Conservation (phyloP, 805 yeast genomes). For the Saccharomycopsis fodiens region DNA sequence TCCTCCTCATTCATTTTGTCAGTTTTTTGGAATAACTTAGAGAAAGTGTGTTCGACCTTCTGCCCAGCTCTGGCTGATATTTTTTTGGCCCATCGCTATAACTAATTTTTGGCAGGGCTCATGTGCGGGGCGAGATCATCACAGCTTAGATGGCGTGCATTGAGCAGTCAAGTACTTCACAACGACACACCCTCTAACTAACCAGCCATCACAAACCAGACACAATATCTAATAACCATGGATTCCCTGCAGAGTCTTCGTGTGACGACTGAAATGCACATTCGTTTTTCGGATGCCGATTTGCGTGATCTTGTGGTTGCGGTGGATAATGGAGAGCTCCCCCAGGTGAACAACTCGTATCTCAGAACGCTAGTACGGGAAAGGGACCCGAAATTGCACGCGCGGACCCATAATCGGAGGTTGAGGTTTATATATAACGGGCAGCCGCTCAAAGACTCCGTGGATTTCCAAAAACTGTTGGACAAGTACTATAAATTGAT, state of each 20-base stretch:
- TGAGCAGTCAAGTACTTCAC: too few species aligned
- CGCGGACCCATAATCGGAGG: constrained; percentile 36
- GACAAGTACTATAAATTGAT: constrained; percentile 34
- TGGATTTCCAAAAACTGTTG: constrained; percentile 47
- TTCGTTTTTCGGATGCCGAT: constrained; percentile 40
- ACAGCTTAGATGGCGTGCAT: too few species aligned
- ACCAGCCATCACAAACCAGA: too few species aligned
- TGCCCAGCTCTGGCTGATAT: too few species aligned
- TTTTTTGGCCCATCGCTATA: too few species aligned
- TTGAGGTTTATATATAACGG: constrained; percentile 66
- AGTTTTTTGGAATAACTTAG: too few species aligned
- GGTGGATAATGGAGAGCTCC: constrained; percentile 24
- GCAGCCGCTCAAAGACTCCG: constrained; percentile 48
- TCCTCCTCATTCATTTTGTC: constrained; percentile 2
- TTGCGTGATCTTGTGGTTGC: constrained; percentile 36
- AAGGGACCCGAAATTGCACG: constrained; percentile 23
- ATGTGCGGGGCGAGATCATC: too few species aligned
- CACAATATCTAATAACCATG: too few species aligned
- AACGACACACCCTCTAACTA: too few species aligned
- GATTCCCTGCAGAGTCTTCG: too few species aligned
- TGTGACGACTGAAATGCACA: constrained; percentile 16
- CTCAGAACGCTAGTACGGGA: constrained; percentile 38
- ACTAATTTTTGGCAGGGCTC: too few species aligned
- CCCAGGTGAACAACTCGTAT: constrained; percentile 31
- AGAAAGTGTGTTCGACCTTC: too few species aligned